Evolutionary conservation across 192 early-diverging fungal species (phyloP), one percentile per base, ranked within the genome.

Genomic region (Geosiphon pyriformis): DNA sequence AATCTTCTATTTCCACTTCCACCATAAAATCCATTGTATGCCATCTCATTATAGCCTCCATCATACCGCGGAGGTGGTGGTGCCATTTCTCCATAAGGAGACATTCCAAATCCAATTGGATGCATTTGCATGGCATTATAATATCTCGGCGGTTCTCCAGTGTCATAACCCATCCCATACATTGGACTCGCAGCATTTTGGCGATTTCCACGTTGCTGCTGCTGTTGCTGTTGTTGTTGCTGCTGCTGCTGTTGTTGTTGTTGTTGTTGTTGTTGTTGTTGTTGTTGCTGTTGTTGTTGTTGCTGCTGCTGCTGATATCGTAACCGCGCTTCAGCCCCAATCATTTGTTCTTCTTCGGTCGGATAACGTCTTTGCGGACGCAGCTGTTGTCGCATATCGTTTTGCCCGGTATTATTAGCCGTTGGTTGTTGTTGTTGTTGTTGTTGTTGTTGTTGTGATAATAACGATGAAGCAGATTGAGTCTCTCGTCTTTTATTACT

Each of bases 21-120:
- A 18, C 53, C 53, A 27, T 66, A 66, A 55, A 66, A 66, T 42
- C 48, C 42, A 15, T 33, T 32, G 54, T 66, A 66, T 55, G 64
- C 23, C n/a, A 66, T 66, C n/a, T 66, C 64, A 55, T 48, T 48
- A 55, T 66, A 66, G 6, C 63, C 51, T 35, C 63, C 63, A 65
- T 66, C 64, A 66, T 66, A 66, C 27, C 64, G 50, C 32, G 64
- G 64, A 10, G 60, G 60, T 6, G 23, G 61, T 18, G 51, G 51
- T 22, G 46, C 26, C 25, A 66, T 23, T 27, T 66, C 64, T 20
- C 64, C 33, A 42, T 66, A 66, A 15, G 63, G 63, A 37, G 51
- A 52, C 8, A 66, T 17, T 55, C 51, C 64, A 65, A 55, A 66
- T 30, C n/a, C 47, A 31, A 55, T 42, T 53, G 32, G 51, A 37